These are phyloP conservation scores for Aspergillus egyptiacus DNA, from an alignment of 495 filamentous ascomycete species.

Conservation along the genomic window DNA sequence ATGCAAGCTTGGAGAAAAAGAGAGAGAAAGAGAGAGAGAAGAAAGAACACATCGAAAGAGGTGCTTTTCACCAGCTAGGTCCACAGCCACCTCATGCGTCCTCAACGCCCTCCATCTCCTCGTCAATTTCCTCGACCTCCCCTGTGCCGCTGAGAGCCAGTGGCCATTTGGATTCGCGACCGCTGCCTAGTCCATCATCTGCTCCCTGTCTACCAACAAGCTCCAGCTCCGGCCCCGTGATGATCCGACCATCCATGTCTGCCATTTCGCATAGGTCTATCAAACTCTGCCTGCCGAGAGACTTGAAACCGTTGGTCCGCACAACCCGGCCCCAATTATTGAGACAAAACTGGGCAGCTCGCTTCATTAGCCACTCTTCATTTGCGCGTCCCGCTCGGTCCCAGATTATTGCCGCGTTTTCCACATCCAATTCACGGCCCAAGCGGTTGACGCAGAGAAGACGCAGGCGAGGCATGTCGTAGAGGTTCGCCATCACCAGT, in stretches of 20 bases:
- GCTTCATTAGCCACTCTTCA: constrained; percentile 86
- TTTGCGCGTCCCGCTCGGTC: constrained; percentile 82
- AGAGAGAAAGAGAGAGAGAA: not conserved
- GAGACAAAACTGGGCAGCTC: constrained; percentile 82
- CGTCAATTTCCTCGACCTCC: constrained; percentile 58
- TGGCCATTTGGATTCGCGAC: constrained; percentile 38
- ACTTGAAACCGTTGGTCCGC: constrained; percentile 77
- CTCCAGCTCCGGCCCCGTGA: constrained; percentile 80
- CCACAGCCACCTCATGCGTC: constrained; percentile 15
- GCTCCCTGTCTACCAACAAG: constrained; percentile 61
- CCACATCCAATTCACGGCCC: constrained; percentile 82
- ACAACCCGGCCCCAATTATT: constrained; percentile 93
- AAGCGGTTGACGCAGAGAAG: constrained; percentile 84
- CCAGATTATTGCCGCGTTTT: constrained; percentile 93
- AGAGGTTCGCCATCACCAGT: constrained; percentile 95
- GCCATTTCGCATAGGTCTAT: constrained; percentile 91
- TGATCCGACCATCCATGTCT: constrained; percentile 80
- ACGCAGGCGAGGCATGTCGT: constrained; percentile 89
- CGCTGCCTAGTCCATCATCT: constrained; percentile 44
- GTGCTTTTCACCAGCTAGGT: not conserved
- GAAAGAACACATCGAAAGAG: not conserved
- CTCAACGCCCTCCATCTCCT: constrained; percentile 70
- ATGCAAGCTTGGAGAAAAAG: not conserved
- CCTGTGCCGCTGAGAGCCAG: constrained; percentile 49
- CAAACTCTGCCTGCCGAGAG: constrained; percentile 66